Percentiles rank a stretch among this genome's conserved stretches.
phyloP scores from a whole-genome alignment of 345 rosid species.

The Ailanthus altissimus region DNA sequence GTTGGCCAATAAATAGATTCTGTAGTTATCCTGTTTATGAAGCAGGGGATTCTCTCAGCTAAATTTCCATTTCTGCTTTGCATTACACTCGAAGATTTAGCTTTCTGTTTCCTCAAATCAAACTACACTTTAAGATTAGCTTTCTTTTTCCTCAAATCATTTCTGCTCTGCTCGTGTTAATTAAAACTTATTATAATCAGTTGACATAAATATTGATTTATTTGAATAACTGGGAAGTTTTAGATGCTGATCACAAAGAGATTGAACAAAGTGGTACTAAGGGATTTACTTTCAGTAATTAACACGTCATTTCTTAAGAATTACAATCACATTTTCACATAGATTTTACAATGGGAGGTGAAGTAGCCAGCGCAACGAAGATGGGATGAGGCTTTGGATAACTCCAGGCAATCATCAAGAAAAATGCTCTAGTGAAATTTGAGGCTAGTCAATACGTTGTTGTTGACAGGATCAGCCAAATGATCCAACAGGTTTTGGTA shows the following conservation, averaged over 20 bases:
- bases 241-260: background rate
- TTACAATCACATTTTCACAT: slow-evolving; percentile 51
- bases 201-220: no score
- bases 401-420: slow-evolving; percentile 14
- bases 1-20: no score
- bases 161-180: background rate
- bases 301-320: slow-evolving; percentile 42
- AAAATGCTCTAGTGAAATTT: slow-evolving; percentile 67
- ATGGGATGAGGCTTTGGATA: background rate
- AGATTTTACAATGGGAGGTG: slow-evolving; percentile 33
- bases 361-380: slow-evolving; percentile 18
- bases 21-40: no score
- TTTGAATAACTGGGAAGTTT: background rate
- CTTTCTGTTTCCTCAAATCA: no score
- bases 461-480: slow-evolving; percentile 91
- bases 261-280: background rate
- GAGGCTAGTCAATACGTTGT: slow-evolving; percentile 91
- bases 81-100: no score
- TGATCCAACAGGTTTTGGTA: slow-evolving; percentile 95
- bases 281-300: slow-evolving; percentile 17
- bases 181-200: no score
- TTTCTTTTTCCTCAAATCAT: no score
- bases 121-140: no score
- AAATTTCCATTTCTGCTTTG: no score
- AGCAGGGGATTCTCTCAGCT: no score